phyloP scores from a whole-genome alignment of 495 filamentous ascomycete genomes.

The Aspergillus steynii region DNA sequence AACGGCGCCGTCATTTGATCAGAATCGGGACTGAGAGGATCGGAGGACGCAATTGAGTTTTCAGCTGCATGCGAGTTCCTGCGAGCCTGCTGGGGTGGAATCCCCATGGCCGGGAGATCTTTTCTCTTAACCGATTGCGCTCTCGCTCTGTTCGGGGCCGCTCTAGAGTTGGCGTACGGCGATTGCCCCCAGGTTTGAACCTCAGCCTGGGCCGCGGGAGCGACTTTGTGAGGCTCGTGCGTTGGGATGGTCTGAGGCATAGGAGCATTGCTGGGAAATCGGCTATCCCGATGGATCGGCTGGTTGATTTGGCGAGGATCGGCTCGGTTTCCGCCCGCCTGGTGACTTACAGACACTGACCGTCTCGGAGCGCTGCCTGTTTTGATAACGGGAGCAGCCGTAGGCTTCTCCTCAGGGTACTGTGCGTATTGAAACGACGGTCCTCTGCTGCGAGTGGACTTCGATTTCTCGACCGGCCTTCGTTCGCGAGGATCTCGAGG shows the following conservation, averaged over 20 bases:
- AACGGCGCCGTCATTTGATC: conserved; percentile 4
- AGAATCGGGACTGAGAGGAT: conserved; percentile 2
- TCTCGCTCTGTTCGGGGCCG: neutral
- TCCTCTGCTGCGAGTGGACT: conserved; percentile 21
- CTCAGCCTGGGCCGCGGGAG: neutral
- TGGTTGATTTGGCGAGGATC: conserved; percentile 21
- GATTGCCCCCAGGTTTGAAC: neutral
- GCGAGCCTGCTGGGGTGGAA: neutral
- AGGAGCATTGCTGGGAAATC: neutral
- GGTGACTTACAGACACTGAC: conserved; percentile 33
- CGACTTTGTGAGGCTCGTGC: neutral
- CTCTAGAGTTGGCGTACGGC: neutral
- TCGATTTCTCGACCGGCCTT: conserved; percentile 4
- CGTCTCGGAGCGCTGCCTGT: conserved; percentile 29
- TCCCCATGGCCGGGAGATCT: neutral
- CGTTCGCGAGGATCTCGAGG: neutral
- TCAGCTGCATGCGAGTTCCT: neutral
- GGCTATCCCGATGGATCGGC: conserved; percentile 11
- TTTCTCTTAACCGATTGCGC: conserved; percentile 5
- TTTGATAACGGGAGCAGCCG: conserved; percentile 15
- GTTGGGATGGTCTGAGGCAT: neutral
- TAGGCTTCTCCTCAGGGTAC: conserved; percentile 20
- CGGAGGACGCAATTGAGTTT: neutral
- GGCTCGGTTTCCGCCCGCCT: conserved; percentile 8
- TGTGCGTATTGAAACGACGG: conserved; percentile 22